phyloP scores from a whole-genome alignment of 2,329 filamentous ascomycete genomes.

The Phialophora macrospora region DNA sequence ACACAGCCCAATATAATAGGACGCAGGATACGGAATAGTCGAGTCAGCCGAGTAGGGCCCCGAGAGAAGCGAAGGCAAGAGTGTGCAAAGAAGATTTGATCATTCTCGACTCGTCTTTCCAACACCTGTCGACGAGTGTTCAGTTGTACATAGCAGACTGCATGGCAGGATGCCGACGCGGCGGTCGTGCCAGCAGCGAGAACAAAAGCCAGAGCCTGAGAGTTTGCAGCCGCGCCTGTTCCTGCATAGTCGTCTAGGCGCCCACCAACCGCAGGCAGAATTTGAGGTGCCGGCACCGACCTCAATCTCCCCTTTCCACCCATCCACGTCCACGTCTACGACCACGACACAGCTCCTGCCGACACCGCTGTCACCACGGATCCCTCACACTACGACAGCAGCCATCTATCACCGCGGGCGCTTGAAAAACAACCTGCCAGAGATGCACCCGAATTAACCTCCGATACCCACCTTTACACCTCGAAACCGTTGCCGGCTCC shows the following conservation, averaged over 20 bases:
- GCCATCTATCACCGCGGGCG: conserved; percentile 47
- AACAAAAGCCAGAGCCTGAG: background rate
- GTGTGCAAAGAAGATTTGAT: conserved; percentile 1
- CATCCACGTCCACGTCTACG: conserved; percentile 5
- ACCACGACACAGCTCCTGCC: background rate
- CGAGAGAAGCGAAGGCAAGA: conserved; percentile 9
- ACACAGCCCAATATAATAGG: conserved; percentile 25
- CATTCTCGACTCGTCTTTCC: background rate
- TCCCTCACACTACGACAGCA: conserved; percentile 21
- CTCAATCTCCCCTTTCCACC: conserved; percentile 19
- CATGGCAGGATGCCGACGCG: conserved; percentile 14
- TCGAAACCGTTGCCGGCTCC: conserved; percentile 27
- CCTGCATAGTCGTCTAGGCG: conserved; percentile 17
- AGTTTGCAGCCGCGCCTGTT: conserved; percentile 14
- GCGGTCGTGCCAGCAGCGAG: conserved; percentile 4
- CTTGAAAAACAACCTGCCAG: conserved; percentile 44
- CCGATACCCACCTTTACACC: conserved; percentile 15
- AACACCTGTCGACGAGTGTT: conserved; percentile 2
- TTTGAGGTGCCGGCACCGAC: background rate
- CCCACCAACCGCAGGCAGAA: conserved; percentile 16
- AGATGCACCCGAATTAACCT: conserved; percentile 29
- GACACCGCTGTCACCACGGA: conserved; percentile 36
- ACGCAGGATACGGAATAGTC: conserved; percentile 19
- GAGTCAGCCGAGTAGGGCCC: conserved; percentile 11
- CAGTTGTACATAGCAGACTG: background rate